A percentile compares a stretch with the other conserved stretches of the same genome.
These are phyloP conservation scores for Purpureocillium takamizusanense DNA, from an alignment of 2,329 filamentous ascomycete species.

Conservation along the genomic window DNA sequence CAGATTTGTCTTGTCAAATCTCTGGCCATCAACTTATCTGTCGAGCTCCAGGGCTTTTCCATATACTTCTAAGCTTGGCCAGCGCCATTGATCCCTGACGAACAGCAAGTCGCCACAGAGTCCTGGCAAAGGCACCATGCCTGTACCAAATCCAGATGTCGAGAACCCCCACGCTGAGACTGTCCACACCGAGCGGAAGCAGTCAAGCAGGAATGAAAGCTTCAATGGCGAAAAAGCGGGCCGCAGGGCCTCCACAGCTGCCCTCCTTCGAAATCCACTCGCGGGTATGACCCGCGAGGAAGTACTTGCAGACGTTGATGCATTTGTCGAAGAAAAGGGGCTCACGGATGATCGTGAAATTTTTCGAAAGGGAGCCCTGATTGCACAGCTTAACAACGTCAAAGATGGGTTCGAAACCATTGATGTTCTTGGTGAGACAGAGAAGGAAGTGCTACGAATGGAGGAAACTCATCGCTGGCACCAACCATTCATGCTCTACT, in stretches of 20 bases:
- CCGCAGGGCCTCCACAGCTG: conserved; percentile 12
- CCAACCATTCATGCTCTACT: conserved; percentile 23
- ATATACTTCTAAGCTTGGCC: too few relatives aligned
- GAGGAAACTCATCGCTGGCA: conserved; percentile 21
- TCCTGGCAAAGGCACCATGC: too few relatives aligned
- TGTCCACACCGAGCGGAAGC: too few relatives aligned
- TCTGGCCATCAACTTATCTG: too few relatives aligned
- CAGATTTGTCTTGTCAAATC: too few relatives aligned
- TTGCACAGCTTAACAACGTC: conserved; percentile 35
- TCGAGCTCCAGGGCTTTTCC: too few relatives aligned
- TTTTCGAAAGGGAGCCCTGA: conserved; percentile 41
- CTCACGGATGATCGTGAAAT: conserved; percentile 26
- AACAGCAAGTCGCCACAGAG: too few relatives aligned
- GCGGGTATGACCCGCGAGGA: conserved; percentile 17
- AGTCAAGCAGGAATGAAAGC: too few relatives aligned
- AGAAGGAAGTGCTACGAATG: conserved; percentile 17
- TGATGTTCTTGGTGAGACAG: conserved; percentile 14
- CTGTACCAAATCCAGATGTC: too few relatives aligned
- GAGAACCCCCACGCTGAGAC: too few relatives aligned
- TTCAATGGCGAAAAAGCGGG: too few relatives aligned
- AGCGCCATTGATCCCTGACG: too few relatives aligned
- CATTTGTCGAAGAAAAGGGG: conserved; percentile 23
- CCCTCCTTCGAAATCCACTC: conserved; percentile 20
- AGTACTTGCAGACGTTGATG: conserved; percentile 23
- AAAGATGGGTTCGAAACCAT: conserved; percentile 18